Percentiles rank a stretch among this genome's conserved stretches.
Evolutionary conservation across 371 early-diverging fungal genomes (phyloP).

Genomic region (Rhizopus delemar): DNA sequence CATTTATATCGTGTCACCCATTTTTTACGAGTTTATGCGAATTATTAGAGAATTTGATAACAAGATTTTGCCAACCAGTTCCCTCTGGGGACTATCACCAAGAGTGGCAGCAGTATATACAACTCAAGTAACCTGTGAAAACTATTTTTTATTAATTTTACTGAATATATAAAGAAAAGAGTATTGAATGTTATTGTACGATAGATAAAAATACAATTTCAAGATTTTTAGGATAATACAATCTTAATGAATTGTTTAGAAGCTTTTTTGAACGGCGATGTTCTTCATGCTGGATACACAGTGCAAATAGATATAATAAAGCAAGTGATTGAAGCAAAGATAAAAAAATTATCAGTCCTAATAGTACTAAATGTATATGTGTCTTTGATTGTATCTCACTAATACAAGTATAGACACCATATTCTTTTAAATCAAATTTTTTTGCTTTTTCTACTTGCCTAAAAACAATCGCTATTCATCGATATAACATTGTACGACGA

Average conservation of each 20-base stretch:
- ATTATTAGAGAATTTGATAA: constrained; percentile 40
- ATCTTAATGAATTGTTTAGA: constrained; percentile 38
- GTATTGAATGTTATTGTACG: constrained; percentile 63
- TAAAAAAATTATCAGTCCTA: neutral
- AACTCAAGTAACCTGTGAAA: constrained; percentile 54
- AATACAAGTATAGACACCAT: too few species aligned
- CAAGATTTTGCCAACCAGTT: neutral
- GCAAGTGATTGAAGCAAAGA: constrained; percentile 26
- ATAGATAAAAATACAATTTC: constrained; percentile 69
- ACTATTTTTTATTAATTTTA: neutral
- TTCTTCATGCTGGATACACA: constrained; percentile 34
- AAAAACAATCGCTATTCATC: neutral
- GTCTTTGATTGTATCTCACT: neutral
- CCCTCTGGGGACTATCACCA: constrained; percentile 48
- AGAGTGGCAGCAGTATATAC: constrained; percentile 66
- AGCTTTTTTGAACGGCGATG: constrained; percentile 37
- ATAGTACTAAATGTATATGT: neutral
- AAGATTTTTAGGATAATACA: constrained; percentile 57
- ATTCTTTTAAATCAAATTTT: too few species aligned
- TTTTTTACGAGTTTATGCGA: constrained; percentile 62
- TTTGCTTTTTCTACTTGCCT: too few species aligned
- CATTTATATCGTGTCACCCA: constrained; percentile 57
- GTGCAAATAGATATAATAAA: constrained; percentile 36
- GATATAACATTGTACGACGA: neutral
- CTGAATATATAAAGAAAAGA: constrained; percentile 25